Evolutionary conservation across 768 basidiomycete genomes (phyloP).

Genomic region (Suillus variegatus): DNA sequence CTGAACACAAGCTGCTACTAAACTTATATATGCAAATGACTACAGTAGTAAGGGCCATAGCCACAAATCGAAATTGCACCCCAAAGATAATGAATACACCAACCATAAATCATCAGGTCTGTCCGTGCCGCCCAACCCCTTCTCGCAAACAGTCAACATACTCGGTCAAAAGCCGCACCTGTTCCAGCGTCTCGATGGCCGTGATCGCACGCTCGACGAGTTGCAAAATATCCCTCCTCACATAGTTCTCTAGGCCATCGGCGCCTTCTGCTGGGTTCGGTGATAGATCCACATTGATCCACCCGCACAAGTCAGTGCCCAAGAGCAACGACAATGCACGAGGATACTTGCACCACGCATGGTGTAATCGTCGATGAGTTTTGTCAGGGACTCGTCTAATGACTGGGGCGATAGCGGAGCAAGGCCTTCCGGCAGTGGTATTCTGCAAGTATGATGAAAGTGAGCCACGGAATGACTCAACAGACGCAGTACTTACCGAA

Average conservation of each 20-base stretch:
- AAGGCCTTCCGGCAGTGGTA: conserved; percentile 91
- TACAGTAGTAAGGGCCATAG: not conserved
- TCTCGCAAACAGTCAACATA: conserved; percentile 63
- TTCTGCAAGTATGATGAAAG: conserved; percentile 38
- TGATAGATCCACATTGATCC: conserved; percentile 40
- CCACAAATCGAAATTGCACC: not conserved
- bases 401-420: conserved; percentile 59
- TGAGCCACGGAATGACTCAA: conserved; percentile 2
- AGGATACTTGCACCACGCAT: conserved; percentile 70
- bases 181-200: conserved; percentile 92
- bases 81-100: not conserved
- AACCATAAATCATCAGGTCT: not conserved
- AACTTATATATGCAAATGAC: not conserved
- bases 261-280: conserved; percentile 3
- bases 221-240: conserved; percentile 52
- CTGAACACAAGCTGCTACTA: not conserved
- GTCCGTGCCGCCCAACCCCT: not conserved
- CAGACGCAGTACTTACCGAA: conserved; percentile 52
- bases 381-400: conserved; percentile 67
- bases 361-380: conserved; percentile 71
- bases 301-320: conserved; percentile 88
- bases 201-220: conserved; percentile 74
- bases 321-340: conserved; percentile 91
- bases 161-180: conserved; percentile 81
- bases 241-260: conserved; percentile 10